Evolutionary conservation across 139 green algal species (phyloP).

Genomic region (Trebouxia sp.): DNA sequence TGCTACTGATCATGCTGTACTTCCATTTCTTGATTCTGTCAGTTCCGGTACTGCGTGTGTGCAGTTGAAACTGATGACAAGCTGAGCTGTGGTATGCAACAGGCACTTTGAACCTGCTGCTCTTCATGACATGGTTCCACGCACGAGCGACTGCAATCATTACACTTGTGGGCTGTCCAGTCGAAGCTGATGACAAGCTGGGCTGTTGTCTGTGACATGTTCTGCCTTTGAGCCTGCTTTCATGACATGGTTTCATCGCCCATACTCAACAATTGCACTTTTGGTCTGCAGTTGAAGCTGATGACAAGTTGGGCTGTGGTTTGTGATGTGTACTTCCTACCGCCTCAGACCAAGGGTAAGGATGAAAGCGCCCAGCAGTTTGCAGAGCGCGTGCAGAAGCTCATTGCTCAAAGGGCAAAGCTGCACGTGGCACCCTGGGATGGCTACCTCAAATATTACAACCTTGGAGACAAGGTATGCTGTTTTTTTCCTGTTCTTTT

Average conservation of each 20-base stretch:
- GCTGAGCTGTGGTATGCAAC: no score
- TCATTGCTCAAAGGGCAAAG: constrained; percentile 79
- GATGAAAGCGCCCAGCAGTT: constrained; percentile 84
- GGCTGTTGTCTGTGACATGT: constrained; percentile 91
- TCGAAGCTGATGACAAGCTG: constrained; percentile 89
- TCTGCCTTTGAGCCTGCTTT: constrained; percentile 66
- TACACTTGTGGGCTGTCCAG: no score
- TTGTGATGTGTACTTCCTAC: constrained; percentile 94
- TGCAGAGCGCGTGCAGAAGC: constrained; percentile 62
- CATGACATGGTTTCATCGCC: neutral
- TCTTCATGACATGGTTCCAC: no score
- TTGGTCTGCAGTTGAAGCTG: constrained; percentile 66
- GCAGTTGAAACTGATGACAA: no score
- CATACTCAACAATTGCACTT: no score
- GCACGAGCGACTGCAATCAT: no score
- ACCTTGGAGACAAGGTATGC: constrained; percentile 77
- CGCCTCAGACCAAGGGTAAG: constrained; percentile 72
- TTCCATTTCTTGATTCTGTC: no score
- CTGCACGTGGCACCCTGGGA: constrained; percentile 90
- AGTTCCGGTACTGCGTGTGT: no score
- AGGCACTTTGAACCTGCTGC: no score
- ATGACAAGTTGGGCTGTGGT: constrained; percentile 97
- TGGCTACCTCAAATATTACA: constrained; percentile 99
- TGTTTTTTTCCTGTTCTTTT: neutral
- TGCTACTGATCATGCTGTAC: no score